Base-by-base conservation (phyloP, 345 rosid genomes). In the Diplotaxis tenuifolia region DNA sequence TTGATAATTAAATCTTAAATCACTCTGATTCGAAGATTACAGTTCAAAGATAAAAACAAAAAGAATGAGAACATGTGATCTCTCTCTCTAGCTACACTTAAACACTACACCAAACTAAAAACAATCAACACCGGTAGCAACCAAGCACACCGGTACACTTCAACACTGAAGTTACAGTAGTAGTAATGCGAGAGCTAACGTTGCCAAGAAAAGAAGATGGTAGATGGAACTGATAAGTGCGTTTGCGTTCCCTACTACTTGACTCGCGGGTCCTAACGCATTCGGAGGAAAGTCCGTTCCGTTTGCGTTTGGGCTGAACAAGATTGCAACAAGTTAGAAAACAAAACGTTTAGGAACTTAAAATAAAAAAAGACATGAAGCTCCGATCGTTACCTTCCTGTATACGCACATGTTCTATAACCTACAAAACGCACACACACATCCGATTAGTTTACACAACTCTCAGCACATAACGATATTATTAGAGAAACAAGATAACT, bases 181-280 rank as follows among this genome's bases (percentile, higher is more conserved):
- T 72, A 81, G 9, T 19, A 79, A 29, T 3, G 69, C 61, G 28
- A 78, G 72, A 32, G 85, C 74, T 63, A 85, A 71, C 18, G 80
- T 27, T 27, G 86, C 82, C 42, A 76, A 28, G 49, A 76, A 21
- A 32, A 79, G 47, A 63, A 80, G 55, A 38, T 55, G 78, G 66
- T 67, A 31, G 69, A 34, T 63, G 7, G 84, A 76, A 63, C 75
- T 70, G 8, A 22, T 20, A 62, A 79, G 73, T 54, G 73, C 73
- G 53, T 61, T 82, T 23, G 62, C 52, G 55, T 82, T 69, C 60
- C 82, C 91, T 75, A 83, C 85, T 1, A 75, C 19, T 32, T 90
- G 88, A 73, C 88, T 87, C 40, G 72, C 69, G 0, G 98, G 98
- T 65, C 90, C 95, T 21, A 80, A 74, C 8, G 97, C 93, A 40